These are phyloP conservation scores for Aspergillus carbonarius DNA, from an alignment of 2,329 filamentous ascomycete genomes.

Conservation along the genomic window DNA sequence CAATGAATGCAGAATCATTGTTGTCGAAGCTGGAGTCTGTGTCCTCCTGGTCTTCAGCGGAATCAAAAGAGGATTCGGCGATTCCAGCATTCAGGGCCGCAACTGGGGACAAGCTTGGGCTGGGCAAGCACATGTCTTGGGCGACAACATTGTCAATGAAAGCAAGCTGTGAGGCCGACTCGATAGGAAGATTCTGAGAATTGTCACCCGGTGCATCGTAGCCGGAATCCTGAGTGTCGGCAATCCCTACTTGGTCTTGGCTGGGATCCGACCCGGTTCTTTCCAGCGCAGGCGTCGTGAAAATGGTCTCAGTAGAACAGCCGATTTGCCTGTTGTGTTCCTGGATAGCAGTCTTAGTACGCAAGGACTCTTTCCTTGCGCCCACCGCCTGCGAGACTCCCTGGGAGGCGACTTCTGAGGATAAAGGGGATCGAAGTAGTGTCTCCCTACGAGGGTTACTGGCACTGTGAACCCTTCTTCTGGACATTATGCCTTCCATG, in stretches of 20 bases:
- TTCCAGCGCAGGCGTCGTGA: slow-evolving; percentile 7
- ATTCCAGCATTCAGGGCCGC: slow-evolving; percentile 68
- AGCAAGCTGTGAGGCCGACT: slow-evolving; percentile 38
- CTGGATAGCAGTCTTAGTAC: slow-evolving; percentile 12
- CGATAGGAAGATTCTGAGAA: slow-evolving; percentile 21
- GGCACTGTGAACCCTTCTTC: slow-evolving; percentile 34
- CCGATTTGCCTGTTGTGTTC: slow-evolving; percentile 20
- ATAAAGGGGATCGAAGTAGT: slow-evolving; percentile 32
- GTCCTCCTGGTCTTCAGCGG: slow-evolving; percentile 41
- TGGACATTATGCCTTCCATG: slow-evolving; percentile 26
- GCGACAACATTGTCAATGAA: slow-evolving; percentile 68
- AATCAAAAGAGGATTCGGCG: slow-evolving; percentile 44
- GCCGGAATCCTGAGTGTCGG: slow-evolving; percentile 25
- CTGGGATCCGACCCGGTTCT: background rate
- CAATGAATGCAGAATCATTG: slow-evolving; percentile 27
- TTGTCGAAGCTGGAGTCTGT: slow-evolving; percentile 47
- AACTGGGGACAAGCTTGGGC: slow-evolving; percentile 86
- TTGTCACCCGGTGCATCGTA: slow-evolving; percentile 23
- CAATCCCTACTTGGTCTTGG: slow-evolving; percentile 9
- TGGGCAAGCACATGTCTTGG: slow-evolving; percentile 89
- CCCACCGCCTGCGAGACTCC: slow-evolving; percentile 15
- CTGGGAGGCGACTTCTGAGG: slow-evolving; percentile 30
- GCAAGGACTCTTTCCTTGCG: slow-evolving; percentile 20
- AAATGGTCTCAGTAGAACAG: slow-evolving; percentile 12
- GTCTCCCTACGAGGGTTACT: slow-evolving; percentile 34